A percentile compares a stretch with the other conserved stretches of the same genome.
Conservation (phyloP, 768 basidiomycete genomes). For the Suillus paluster region DNA sequence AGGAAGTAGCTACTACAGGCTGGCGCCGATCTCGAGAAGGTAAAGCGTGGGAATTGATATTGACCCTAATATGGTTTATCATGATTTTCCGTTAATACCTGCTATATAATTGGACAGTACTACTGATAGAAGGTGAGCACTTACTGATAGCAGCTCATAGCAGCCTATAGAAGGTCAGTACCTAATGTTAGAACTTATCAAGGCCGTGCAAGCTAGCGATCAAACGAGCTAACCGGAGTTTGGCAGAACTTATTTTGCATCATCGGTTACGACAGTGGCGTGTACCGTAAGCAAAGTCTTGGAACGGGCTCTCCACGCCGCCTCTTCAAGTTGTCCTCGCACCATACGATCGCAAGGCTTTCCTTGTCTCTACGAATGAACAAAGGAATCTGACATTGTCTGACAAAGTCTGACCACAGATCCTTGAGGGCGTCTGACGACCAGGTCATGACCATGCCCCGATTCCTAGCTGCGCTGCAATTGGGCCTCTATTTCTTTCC, state of each 20-base stretch:
- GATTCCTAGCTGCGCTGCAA: background rate
- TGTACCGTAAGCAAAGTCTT: background rate
- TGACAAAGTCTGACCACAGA: background rate
- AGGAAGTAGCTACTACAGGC: background rate
- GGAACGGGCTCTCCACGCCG: slow-evolving; percentile 6
- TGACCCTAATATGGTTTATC: background rate
- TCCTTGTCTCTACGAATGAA: slow-evolving; percentile 15
- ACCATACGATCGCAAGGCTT: slow-evolving; percentile 1
- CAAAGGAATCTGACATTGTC: slow-evolving; percentile 6
- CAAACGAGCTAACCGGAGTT: background rate
- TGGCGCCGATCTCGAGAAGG: slow-evolving; percentile 1
- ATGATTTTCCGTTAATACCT: background rate
- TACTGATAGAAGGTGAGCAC: too few relatives aligned
- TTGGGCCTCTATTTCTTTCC: slow-evolving; percentile 20
- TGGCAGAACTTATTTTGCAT: background rate
- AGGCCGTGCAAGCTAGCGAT: background rate
- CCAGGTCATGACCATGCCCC: slow-evolving; percentile 15
- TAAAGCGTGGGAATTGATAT: slow-evolving; percentile 4
- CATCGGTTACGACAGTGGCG: slow-evolving; percentile 3
- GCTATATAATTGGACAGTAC: background rate
- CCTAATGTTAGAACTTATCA: background rate
- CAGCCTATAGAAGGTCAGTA: background rate
- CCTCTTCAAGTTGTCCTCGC: background rate
- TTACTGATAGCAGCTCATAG: too few relatives aligned
- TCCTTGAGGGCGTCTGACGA: slow-evolving; percentile 9